Evolutionary conservation across 2,329 filamentous ascomycete genomes (phyloP), one percentile per base, ranked within the genome.

Genomic region (Westerdykella aurantiaca): DNA sequence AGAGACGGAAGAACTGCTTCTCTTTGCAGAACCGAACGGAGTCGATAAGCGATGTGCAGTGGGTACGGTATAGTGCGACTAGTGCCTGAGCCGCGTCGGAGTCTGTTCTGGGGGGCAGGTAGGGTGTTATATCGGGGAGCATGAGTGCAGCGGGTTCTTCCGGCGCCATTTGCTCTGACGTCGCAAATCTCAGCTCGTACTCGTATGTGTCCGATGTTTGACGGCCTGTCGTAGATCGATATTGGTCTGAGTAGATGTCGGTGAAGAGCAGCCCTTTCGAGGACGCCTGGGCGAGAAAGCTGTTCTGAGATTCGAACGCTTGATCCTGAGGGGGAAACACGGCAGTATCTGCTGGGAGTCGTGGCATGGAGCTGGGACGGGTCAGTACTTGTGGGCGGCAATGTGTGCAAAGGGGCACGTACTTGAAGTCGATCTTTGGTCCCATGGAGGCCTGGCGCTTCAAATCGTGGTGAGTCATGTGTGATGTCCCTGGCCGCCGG

Each of bases 1-100:
- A 95, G 13, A 96, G 79, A 53, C 94, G 88, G 64, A 95, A 95
- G 66, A 98, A 95, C 6, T 89, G 91, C 70, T 95, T 95, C 67
- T 96, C 88, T 62, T 93, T 94, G 75, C 91, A 96, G 66, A 88
- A 97, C 23, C 93, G 86, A 49, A 98, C 89, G 56, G 88, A 91
- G 68, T 98, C 93, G 25, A 98, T 86, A 5, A 98, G 78, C 1
- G 90, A 96, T 12, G 93, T 96, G 65, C 90, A 95, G 63, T 97
- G 91, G 2, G 91, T 93, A 39, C 89, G 82, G 63, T 98, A 98
- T 18, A 97, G 76, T 4, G 91, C 90, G 31, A 82, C 81, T 17
- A 98, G 74, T 4, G 89, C 90, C 57, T 86, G 86, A 21, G 89
- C 90, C 6, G 89, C 85, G 60, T 97, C 91, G 1, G 79, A 74